Evolutionary conservation across 495 filamentous ascomycete genomes (phyloP).

Genomic region (Aspergillus steynii): DNA sequence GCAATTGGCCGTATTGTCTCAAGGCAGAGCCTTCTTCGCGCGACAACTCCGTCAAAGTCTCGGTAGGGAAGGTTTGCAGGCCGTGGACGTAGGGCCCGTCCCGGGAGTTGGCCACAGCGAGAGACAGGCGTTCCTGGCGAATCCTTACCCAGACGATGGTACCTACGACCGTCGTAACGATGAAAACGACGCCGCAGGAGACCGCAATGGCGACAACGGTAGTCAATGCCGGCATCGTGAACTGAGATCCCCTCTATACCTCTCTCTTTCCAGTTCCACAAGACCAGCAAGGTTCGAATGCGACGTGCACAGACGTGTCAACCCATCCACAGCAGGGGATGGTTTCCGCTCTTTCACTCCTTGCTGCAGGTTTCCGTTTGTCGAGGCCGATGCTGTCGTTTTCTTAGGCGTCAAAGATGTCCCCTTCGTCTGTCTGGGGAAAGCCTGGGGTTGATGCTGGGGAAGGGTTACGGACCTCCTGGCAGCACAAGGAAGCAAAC

Average conservation of each 20-base stretch:
- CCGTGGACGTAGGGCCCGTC: conserved; percentile 25
- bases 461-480: conserved; percentile 6
- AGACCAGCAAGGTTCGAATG: not conserved
- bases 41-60: conserved; percentile 41
- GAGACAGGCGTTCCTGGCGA: conserved; percentile 40
- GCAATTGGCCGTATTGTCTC: conserved; percentile 39
- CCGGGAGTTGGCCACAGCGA: conserved; percentile 28
- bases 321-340: not conserved
- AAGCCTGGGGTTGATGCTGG: not conserved
- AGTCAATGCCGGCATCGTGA: conserved; percentile 38
- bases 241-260: not conserved
- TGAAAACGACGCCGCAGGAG: conserved; percentile 39
- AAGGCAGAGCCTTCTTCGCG: conserved; percentile 34
- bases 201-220: conserved; percentile 46
- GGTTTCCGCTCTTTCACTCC: not conserved
- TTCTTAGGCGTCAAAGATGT: not conserved
- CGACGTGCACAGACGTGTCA: not conserved
- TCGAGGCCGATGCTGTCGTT: not conserved
- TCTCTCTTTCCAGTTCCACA: not conserved
- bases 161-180: conserved; percentile 33
- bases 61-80: conserved; percentile 28
- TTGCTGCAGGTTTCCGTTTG: not conserved
- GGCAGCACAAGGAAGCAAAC: conserved; percentile 5
- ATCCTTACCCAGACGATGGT: conserved; percentile 43
- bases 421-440: not conserved